Percentiles rank a stretch among this genome's conserved stretches.
These are phyloP conservation scores for Ustilago lituana DNA, from an alignment of 1,284 basidiomycete species.

Conservation along the genomic window DNA sequence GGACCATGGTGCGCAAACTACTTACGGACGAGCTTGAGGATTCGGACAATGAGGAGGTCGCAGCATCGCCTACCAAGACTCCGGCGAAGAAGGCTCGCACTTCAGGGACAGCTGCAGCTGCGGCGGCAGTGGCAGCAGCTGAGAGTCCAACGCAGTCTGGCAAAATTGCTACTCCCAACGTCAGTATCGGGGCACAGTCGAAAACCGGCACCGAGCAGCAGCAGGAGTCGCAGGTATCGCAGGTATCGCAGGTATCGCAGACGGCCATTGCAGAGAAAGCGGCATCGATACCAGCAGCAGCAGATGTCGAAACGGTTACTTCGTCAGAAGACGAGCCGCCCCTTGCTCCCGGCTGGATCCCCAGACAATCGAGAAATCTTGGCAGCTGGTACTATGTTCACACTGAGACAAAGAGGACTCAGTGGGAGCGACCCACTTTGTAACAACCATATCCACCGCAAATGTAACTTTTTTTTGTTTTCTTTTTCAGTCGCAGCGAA, in stretches of 20 bases:
- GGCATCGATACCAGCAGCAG: background rate
- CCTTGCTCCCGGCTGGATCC: slow-evolving; percentile 27
- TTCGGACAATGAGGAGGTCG: slow-evolving; percentile 8
- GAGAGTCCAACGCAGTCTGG: background rate
- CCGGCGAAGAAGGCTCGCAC: slow-evolving; percentile 13
- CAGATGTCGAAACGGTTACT: slow-evolving; percentile 7
- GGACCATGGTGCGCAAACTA: slow-evolving; percentile 3
- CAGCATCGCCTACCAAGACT: slow-evolving; percentile 12
- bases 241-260: background rate
- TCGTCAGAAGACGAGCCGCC: slow-evolving; percentile 25
- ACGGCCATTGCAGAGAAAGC: background rate
- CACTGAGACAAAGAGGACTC: slow-evolving; percentile 33
- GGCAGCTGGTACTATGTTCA: slow-evolving; percentile 43
- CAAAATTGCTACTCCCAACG: background rate
- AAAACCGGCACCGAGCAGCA: background rate
- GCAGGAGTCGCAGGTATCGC: background rate
- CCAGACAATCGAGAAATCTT: slow-evolving; percentile 18
- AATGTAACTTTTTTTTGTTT: too few relatives aligned
- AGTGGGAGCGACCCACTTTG: slow-evolving; percentile 39
- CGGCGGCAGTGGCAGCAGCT: background rate
- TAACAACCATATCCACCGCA: slow-evolving; percentile 1
- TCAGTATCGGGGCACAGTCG: background rate
- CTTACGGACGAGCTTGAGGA: slow-evolving; percentile 7
- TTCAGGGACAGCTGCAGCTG: background rate
- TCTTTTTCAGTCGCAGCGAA: too few relatives aligned